Percentiles rank a stretch among this genome's conserved stretches.
Evolutionary conservation across 2,329 filamentous ascomycete genomes (phyloP).

Genomic region (Xylariaceae sp.): DNA sequence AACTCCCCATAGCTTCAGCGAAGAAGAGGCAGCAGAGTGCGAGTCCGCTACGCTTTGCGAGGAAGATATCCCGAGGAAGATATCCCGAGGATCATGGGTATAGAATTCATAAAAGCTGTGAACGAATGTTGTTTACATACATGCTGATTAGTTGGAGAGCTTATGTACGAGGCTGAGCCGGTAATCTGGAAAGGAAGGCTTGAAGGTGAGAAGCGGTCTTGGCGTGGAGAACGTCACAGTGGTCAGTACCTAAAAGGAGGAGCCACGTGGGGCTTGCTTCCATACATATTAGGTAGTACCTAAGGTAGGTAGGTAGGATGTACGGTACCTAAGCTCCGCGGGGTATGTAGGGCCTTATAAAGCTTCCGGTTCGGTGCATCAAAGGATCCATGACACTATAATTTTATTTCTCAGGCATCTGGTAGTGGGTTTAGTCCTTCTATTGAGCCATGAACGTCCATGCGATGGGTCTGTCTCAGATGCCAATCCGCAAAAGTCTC

Average conservation of each 20-base stretch:
- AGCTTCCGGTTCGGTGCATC: too few species aligned
- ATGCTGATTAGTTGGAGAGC: neutral
- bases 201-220: conserved; percentile 1
- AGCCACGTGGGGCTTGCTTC: conserved; percentile 28
- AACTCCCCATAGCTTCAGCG: conserved; percentile 50
- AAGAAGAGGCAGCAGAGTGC: conserved; percentile 24
- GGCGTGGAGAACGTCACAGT: conserved; percentile 16
- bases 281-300: too few species aligned
- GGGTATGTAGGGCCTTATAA: too few species aligned
- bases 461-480: too few species aligned
- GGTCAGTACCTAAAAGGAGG: conserved; percentile 3
- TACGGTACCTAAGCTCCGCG: conserved; percentile 16
- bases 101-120: neutral
- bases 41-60: conserved; percentile 29
- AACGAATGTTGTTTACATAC: conserved; percentile 3
- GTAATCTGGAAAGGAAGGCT: neutral
- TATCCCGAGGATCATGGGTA: conserved; percentile 31
- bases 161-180: neutral
- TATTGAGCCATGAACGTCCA: too few species aligned
- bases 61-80: conserved; percentile 21
- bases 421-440: too few species aligned
- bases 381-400: too few species aligned
- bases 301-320: too few species aligned
- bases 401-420: too few species aligned
- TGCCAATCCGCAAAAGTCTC: too few species aligned